phyloP scores from a whole-genome alignment of 1,284 basidiomycete species.

The Peniophora sp. region DNA sequence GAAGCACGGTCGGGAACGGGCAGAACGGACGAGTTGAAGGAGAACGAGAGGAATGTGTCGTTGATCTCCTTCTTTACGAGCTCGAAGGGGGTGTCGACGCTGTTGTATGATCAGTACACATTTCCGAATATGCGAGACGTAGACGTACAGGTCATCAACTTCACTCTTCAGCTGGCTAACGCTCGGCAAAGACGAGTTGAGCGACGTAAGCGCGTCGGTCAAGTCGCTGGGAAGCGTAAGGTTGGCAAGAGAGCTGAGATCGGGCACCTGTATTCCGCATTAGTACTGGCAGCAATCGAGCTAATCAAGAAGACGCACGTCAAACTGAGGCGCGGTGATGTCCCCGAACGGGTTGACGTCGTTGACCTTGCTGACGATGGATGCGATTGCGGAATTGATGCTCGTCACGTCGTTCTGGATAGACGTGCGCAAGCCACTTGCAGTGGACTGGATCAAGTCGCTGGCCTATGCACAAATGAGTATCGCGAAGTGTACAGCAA shows the following conservation, averaged over 20 bases:
- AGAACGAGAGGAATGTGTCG: conserved; percentile 65
- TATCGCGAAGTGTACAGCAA: neutral
- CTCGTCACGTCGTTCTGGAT: conserved; percentile 70
- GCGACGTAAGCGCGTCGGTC: conserved; percentile 57
- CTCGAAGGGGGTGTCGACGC: conserved; percentile 82
- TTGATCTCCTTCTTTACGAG: conserved; percentile 83
- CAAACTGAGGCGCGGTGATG: conserved; percentile 62
- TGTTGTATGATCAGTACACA: conserved; percentile 19
- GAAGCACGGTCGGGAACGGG: conserved; percentile 65
- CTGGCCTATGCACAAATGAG: conserved; percentile 50
- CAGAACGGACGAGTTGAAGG: conserved; percentile 62
- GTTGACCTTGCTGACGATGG: conserved; percentile 48
- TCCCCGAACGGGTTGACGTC: conserved; percentile 61
- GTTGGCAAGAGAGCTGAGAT: conserved; percentile 66
- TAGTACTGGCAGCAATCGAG: no score
- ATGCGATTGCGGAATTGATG: conserved; percentile 52
- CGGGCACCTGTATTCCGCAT: conserved; percentile 35
- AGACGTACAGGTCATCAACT: conserved; percentile 64
- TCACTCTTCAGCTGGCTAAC: conserved; percentile 68
- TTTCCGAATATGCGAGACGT: neutral
- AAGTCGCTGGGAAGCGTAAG: conserved; percentile 80
- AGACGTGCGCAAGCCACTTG: conserved; percentile 50
- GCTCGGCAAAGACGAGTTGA: conserved; percentile 81
- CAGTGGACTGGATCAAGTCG: conserved; percentile 51
- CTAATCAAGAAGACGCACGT: conserved; percentile 13